Base-by-base conservation (phyloP, 495 filamentous ascomycete species). In the Talaromyces adpressus region DNA sequence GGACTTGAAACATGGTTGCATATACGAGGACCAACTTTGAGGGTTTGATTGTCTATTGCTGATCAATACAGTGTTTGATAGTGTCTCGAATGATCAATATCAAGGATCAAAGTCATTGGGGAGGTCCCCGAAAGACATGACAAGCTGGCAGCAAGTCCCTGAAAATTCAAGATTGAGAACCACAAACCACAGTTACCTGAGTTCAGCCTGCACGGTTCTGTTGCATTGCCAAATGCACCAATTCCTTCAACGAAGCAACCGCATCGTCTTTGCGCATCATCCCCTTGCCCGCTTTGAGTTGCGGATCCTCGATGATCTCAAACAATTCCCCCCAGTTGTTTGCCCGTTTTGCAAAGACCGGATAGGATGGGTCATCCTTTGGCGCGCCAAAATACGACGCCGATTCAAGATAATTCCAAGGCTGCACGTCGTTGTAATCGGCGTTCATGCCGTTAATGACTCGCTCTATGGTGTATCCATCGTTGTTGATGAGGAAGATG, bases 391-490 rank as follows among this genome's bases (percentile, higher is more conserved):
- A 51, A 22, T 8, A 18, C 8, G 6, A n/a, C 45, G 45, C 22
- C 22, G 30, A 57, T n/a, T 57, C 54, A n/a, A 29, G 6, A 71
- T 89, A 88, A 29, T 85, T 74, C 90, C 90, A 93, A 20, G 73
- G 72, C 3, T 74, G 70, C 47, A 92, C 82, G 70, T 92, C 87
- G 66, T 93, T 92, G 75, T 92, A 92, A n/a, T 68, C 72, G 30
- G 81, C 84, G 18, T 90, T 75, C 75, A 87, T 83, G 53, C 88
- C 89, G 71, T 91, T 87, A 66, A 91, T 91, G 60, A 78, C 84
- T 27, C 88, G 83, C 76, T 91, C 89, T 66, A 90, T 90, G 2
- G 88, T 90, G 74, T 84, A 91, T 9, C 89, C 89, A n/a, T 86
- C 83, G 66, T 91, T 91, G 73, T 87, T 86, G 65, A 91, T 85